Conservation (phyloP, 148 eudicot species). For the Euryodendron excelsum region DNA sequence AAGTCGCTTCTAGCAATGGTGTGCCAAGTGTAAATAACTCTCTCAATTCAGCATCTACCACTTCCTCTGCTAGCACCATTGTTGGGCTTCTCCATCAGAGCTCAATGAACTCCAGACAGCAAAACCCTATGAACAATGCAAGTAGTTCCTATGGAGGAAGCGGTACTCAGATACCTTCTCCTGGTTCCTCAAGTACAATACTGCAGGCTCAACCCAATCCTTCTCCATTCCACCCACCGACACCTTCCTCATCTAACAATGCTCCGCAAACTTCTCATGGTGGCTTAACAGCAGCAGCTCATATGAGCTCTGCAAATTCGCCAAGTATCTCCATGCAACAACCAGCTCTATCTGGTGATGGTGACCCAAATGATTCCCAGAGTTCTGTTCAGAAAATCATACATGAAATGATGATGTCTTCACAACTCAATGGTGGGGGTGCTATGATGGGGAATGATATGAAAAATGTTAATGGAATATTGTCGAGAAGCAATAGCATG, state of each 20-base stretch:
- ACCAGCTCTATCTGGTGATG: slow-evolving; percentile 51
- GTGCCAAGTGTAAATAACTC: slow-evolving; percentile 55
- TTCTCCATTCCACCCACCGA: slow-evolving; percentile 56
- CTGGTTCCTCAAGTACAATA: slow-evolving; percentile 53
- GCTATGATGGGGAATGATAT: slow-evolving; percentile 52
- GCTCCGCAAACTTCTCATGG: neutral
- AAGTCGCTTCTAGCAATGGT: slow-evolving; percentile 57
- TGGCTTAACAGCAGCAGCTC: no score
- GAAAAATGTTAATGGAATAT: slow-evolving; percentile 61
- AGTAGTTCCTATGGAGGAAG: slow-evolving; percentile 53
- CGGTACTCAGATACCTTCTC: slow-evolving; percentile 61
- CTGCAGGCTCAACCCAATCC: slow-evolving; percentile 59
- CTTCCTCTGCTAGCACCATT: slow-evolving; percentile 55
- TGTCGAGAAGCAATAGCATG: slow-evolving; percentile 29
- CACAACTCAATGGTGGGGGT: slow-evolving; percentile 49
- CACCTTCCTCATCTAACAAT: slow-evolving; percentile 56
- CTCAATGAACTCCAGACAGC: slow-evolving; percentile 70
- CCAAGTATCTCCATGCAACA: slow-evolving; percentile 21
- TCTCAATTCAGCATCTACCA: slow-evolving; percentile 39
- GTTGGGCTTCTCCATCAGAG: slow-evolving; percentile 73
- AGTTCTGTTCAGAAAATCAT: slow-evolving; percentile 85
- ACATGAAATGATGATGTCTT: slow-evolving; percentile 80
- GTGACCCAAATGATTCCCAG: slow-evolving; percentile 61
- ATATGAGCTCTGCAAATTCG: no score
- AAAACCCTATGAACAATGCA: slow-evolving; percentile 48